A percentile compares a stretch with the other conserved stretches of the same genome.
Conservation (phyloP, 2,329 filamentous ascomycete genomes). For the Nannizzia gypsea region DNA sequence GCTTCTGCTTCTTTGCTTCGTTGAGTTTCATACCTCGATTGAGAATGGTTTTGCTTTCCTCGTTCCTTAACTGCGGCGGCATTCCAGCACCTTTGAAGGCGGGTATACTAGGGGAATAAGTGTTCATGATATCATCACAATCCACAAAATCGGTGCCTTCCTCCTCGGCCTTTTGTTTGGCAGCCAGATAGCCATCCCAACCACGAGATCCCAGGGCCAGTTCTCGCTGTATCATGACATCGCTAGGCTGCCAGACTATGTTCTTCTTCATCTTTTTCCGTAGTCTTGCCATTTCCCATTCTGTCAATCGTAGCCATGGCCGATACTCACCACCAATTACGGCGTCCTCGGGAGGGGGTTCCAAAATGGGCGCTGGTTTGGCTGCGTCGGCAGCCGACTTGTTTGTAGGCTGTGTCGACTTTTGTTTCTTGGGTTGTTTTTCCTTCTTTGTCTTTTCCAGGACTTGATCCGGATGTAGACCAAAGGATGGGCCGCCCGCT, state of each 20-base stretch:
- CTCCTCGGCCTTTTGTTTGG: conserved; percentile 40
- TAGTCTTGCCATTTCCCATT: conserved; percentile 55
- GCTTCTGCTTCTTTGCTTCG: conserved; percentile 51
- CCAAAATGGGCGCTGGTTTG: conserved; percentile 40
- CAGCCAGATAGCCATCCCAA: conserved; percentile 38
- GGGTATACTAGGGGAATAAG: conserved; percentile 27
- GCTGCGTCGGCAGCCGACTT: conserved; percentile 27
- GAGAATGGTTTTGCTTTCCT: conserved; percentile 42
- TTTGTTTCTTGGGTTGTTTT: conserved; percentile 3
- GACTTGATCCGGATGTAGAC: neutral
- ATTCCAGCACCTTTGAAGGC: conserved; percentile 28
- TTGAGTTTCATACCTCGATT: conserved; percentile 51
- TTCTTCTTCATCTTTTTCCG: conserved; percentile 62
- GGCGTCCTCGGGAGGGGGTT: conserved; percentile 49
- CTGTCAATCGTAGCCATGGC: conserved; percentile 54
- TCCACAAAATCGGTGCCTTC: conserved; percentile 47
- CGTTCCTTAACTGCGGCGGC: conserved; percentile 20
- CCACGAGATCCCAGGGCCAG: conserved; percentile 48
- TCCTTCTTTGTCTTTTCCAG: conserved; percentile 9
- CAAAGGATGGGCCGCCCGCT: neutral
- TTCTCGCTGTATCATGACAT: conserved; percentile 55
- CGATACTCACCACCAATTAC: conserved; percentile 48
- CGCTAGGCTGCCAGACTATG: conserved; percentile 55
- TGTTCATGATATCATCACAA: conserved; percentile 37
- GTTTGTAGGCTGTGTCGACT: conserved; percentile 20